phyloP scores from a whole-genome alignment of 345 rosid genomes.

The Syzygium aromaticum region DNA sequence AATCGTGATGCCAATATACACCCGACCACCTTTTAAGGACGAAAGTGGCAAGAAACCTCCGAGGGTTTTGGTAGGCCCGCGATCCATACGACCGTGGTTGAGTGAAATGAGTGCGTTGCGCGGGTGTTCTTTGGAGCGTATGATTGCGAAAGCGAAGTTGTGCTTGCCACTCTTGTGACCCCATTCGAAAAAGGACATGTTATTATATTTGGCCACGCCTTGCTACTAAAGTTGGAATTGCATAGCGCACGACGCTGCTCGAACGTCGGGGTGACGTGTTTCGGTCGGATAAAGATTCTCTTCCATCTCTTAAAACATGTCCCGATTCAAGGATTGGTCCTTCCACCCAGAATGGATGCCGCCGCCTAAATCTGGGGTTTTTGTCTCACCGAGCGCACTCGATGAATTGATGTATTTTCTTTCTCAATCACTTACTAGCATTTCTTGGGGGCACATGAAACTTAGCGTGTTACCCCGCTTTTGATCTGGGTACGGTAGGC shows the following conservation, averaged over 20 bases:
- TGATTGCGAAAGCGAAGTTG: not conserved
- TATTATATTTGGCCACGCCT: not conserved
- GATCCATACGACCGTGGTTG: not conserved
- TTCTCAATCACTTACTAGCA: not conserved
- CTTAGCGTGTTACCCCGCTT: not conserved
- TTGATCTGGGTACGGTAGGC: not conserved
- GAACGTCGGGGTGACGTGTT: not conserved
- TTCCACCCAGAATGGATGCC: not conserved
- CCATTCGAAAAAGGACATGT: not conserved
- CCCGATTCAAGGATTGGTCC: not conserved
- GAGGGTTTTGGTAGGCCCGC: not conserved
- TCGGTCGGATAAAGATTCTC: not conserved
- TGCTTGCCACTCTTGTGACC: not conserved
- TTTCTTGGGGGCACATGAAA: not conserved
- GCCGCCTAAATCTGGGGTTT: not conserved
- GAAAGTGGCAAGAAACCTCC: not conserved
- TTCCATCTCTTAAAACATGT: not conserved
- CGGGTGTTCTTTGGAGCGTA: not conserved
- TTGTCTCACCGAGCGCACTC: not conserved
- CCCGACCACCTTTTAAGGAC: not conserved
- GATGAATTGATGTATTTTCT: not conserved
- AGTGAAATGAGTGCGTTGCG: not conserved
- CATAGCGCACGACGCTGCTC: not conserved
- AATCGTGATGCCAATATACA: not conserved
- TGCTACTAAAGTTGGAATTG: not conserved